Base-by-base conservation (phyloP, 257 asterid genomes). In the Plantago elongata region DNA sequence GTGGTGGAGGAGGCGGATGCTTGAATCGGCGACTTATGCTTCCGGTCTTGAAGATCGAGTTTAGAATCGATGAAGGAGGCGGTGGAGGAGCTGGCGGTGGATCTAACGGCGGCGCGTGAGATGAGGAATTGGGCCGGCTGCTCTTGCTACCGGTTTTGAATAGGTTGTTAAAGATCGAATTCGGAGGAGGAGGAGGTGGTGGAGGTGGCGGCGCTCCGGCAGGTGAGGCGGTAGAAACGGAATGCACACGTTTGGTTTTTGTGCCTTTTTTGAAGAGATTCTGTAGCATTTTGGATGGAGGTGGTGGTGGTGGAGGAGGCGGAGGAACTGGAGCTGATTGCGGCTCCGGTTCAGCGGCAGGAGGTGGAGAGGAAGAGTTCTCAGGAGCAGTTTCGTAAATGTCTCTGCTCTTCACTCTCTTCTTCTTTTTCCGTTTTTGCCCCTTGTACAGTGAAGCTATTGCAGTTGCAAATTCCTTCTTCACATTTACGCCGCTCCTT, bases 141-240 rank as follows among this genome's bases (percentile, higher is more conserved):
- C 84, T 87, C 66, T 72, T 80, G 72, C 52, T 70, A 30, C 81
- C 84, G 4, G 76, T 60, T 73, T 84, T 85, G 83, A 88, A 85
- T 17, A 88, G 12, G 40, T 73, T 83, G 18, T 81, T 85, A 81
- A 88, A 81, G 47, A 83, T 82, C 57, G 92, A 86, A 67, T 73
- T 83, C n/a, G 88, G 87, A n/a, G 83, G 88, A 0, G 85, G 84
- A 0, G 86, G 84, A 0, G 94, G 92, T 6, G 90, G 86, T 0
- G 95, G 85, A 0, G 85, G 79, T 8, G 84, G 80, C 4, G 84
- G 81, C 3, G 75, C 49, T 9, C 76, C 65, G 22, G 75, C 16
- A 62, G 85, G 57, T 22, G 27, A 22, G 27, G 27, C 27, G 27
- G 27, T 22, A 51, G 83, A 68, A 58, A 74, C 83, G 15, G 90